Evolutionary conservation across 148 eudicot species (phyloP).

Genomic region (Cornus kousa): DNA sequence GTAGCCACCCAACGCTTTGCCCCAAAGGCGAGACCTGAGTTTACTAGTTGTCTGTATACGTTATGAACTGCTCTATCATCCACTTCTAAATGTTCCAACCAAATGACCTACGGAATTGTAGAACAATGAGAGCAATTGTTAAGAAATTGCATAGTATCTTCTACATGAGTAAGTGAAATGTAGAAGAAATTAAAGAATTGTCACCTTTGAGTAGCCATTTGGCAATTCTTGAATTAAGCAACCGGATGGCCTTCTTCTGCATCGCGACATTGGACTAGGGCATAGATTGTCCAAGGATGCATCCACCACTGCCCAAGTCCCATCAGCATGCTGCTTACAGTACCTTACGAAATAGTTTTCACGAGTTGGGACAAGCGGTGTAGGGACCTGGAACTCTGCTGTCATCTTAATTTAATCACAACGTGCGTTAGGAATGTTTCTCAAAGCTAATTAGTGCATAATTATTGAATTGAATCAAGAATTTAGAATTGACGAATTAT

Average conservation of each 20-base stretch:
- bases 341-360: conserved; percentile 88
- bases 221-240: conserved; percentile 84
- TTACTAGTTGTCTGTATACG: conserved; percentile 67
- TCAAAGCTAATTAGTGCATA: neutral
- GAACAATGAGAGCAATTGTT: neutral
- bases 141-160: neutral
- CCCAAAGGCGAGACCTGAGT: conserved; percentile 80
- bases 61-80: conserved; percentile 78
- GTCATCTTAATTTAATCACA: conserved; percentile 51
- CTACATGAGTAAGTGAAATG: neutral
- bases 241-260: conserved; percentile 88
- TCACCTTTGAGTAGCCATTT: conserved; percentile 90
- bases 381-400: conserved; percentile 85
- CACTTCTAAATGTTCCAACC: conserved; percentile 91
- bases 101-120: conserved; percentile 46
- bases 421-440: neutral
- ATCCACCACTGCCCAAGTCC: conserved; percentile 91
- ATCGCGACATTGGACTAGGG: conserved; percentile 51
- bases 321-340: conserved; percentile 76
- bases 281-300: conserved; percentile 77
- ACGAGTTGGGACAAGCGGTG: conserved; percentile 90
- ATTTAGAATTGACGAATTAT: neutral
- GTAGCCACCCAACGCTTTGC: conserved; percentile 92
- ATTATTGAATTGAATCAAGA: neutral
- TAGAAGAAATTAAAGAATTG: neutral